Evolutionary conservation across 208 protist genomes (phyloP), one percentile per base, ranked within the genome.

Genomic region (Crithidia expoeki): DNA sequence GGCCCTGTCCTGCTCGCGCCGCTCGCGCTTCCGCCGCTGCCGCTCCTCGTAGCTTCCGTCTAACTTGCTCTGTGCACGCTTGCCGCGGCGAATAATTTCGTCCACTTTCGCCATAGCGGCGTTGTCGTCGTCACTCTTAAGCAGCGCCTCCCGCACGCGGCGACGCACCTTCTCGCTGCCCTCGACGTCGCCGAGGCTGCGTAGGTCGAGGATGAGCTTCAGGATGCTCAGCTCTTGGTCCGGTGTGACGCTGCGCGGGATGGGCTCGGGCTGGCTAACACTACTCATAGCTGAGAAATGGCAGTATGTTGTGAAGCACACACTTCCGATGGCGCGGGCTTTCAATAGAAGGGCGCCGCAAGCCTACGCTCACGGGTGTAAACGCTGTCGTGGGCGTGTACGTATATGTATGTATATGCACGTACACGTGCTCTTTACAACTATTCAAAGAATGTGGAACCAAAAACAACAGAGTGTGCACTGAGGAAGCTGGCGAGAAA

Each of bases 11-110:
- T 59, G 66, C 63, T 89, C 84, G 14, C 77, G 76, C 27, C 80
- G 69, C 36, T 72, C 76, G 10, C 76, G 83, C 72, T 89, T 93
- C 7, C 74, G 69, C 27, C 79, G 74, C 40, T 80, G 76, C 33
- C 74, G 74, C 36, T 61, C 76, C 51, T 93, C 88, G 59, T 93
- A 86, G 17, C 73, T 78, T 44, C 88, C 88, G 46, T 93, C 88
- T 19, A 93, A 56, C 52, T 86, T 88, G 30, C 84, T 89, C 50
- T 83, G 70, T 25, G 69, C 55, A 11, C 70, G 73, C 57, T 55
- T 74, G 30, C 71, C 79, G 40, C 74, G 84, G n/a, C 74, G 79
- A n/a, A 93, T 59, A 25, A 90, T 70, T 17, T 84, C 72, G 2
- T 86, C 75, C 11, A 86, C 82, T 14, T 73, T 67, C 17, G 33